phyloP scores from a whole-genome alignment of 1,139 yeast genomes.

The Scheffersomyces segobiensis region DNA sequence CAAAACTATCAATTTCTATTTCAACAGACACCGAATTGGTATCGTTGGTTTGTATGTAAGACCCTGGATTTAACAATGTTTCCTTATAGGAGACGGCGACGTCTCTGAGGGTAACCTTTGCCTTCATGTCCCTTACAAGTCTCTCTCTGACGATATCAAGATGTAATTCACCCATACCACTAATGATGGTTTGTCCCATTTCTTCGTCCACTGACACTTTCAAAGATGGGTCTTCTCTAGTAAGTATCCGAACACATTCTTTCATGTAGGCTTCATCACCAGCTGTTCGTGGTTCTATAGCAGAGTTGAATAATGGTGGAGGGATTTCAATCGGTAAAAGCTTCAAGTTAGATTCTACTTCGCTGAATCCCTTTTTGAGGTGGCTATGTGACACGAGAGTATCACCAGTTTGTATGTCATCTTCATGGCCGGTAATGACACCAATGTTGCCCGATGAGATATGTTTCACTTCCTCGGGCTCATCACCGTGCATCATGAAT shows the following conservation, averaged over 20 bases:
- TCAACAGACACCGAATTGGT: constrained; percentile 23
- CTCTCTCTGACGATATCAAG: constrained; percentile 84
- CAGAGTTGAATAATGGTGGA: constrained; percentile 88
- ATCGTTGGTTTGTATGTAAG: not conserved
- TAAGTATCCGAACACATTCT: constrained; percentile 59
- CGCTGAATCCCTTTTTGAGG: constrained; percentile 48
- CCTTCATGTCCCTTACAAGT: constrained; percentile 75
- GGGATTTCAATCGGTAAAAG: constrained; percentile 82
- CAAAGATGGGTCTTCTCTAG: constrained; percentile 84
- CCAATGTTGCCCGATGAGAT: constrained; percentile 85
- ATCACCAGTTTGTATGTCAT: constrained; percentile 84
- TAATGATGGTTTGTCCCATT: constrained; percentile 78
- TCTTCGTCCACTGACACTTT: constrained; percentile 74
- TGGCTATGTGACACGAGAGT: constrained; percentile 65
- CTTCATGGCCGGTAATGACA: constrained; percentile 72
- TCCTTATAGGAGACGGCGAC: constrained; percentile 91
- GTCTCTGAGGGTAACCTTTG: constrained; percentile 75
- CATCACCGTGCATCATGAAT: constrained; percentile 85
- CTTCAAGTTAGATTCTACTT: constrained; percentile 49
- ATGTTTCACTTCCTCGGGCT: constrained; percentile 65
- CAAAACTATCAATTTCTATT: constrained; percentile 54
- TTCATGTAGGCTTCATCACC: constrained; percentile 77
- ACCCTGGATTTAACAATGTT: constrained; percentile 40
- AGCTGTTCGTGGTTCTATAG: constrained; percentile 79
- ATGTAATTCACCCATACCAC: constrained; percentile 97